These are phyloP conservation scores for Grifola frondosa DNA, from an alignment of 1,284 basidiomycete genomes.

Conservation along the genomic window DNA sequence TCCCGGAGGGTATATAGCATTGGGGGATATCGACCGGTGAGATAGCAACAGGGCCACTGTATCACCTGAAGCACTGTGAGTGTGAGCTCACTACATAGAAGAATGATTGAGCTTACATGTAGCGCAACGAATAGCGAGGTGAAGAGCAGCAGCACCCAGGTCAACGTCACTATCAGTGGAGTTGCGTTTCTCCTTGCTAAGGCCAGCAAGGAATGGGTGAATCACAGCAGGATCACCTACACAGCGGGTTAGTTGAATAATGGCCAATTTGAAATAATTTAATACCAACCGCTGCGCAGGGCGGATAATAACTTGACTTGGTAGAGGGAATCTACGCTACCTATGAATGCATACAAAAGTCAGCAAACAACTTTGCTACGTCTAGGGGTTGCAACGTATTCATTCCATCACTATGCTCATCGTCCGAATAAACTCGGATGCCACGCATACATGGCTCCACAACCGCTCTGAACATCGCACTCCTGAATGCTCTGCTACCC, in stretches of 20 bases:
- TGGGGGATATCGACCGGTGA: conserved; percentile 76
- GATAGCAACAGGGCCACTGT: conserved; percentile 71
- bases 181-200: conserved; percentile 59
- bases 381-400: too few relatives aligned
- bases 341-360: too few relatives aligned
- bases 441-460: too few relatives aligned
- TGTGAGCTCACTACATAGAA: too few relatives aligned
- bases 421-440: too few relatives aligned
- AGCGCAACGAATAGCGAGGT: conserved; percentile 85
- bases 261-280: too few relatives aligned
- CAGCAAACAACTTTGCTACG: too few relatives aligned
- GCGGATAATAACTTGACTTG: conserved; percentile 82
- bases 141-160: conserved; percentile 74
- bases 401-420: too few relatives aligned
- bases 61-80: conserved; percentile 41
- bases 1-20: conserved; percentile 65
- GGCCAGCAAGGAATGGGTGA: conserved; percentile 82
- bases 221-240: conserved; percentile 75
- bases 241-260: not conserved
- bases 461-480: too few relatives aligned
- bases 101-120: conserved; percentile 52
- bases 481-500: too few relatives aligned
- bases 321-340: conserved; percentile 57
- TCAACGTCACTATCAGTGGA: conserved; percentile 50
- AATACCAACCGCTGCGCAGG: conserved; percentile 57